Evolutionary conservation across 1,284 basidiomycete species (phyloP), one percentile per base, ranked within the genome.

Genomic region (Cutaneotrichosporon dermatis): DNA sequence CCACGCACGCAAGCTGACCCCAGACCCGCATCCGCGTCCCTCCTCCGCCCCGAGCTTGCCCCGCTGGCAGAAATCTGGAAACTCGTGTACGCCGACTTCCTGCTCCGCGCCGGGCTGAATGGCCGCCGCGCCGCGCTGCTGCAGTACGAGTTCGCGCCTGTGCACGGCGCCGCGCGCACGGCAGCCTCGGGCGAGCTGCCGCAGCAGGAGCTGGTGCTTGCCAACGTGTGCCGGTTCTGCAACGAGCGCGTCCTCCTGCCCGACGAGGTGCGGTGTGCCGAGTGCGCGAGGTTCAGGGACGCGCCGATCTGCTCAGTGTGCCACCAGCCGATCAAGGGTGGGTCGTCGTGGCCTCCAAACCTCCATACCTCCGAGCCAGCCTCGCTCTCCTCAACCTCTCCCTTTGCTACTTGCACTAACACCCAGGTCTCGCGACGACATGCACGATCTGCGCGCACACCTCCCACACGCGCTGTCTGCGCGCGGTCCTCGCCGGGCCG

Each of bases 271-370:
- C 36, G 12, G 10, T 58, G 57, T 46, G 11, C 44, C 1, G 25
- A 46, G 2, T 63, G 57, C 37, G 10, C n/a, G 40, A 16, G 49
- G 25, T 46, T 12, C 34, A 41, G 48, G 11, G 42, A 35, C 13
- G 13, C 50, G 37, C 57, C 62, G 36, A 33, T 64, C 58, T 60
- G 54, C 43, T 46, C 64, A 59, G 34, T 76, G 39, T 92, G 90
- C 73, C 83, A 89, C 44, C 80, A 90, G 15, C 87, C 89, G 4
- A 85, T 90, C 59, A 88, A 85, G 82, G 89, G 89, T 86, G 65
- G 48, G 82, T 75, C 25, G 25, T 25, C 25, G 25, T 25, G 25
- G 25, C 25, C 25, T 25, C 25, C 13, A 33, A 7, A 4, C 45
- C 10, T 25, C 25, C 25, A 25, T 25, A 25, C 25, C 25, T 25